Percentiles rank a stretch among this genome's conserved stretches.
Conservation (phyloP, 1,284 basidiomycete species). For the Trichosporon sp. region DNA sequence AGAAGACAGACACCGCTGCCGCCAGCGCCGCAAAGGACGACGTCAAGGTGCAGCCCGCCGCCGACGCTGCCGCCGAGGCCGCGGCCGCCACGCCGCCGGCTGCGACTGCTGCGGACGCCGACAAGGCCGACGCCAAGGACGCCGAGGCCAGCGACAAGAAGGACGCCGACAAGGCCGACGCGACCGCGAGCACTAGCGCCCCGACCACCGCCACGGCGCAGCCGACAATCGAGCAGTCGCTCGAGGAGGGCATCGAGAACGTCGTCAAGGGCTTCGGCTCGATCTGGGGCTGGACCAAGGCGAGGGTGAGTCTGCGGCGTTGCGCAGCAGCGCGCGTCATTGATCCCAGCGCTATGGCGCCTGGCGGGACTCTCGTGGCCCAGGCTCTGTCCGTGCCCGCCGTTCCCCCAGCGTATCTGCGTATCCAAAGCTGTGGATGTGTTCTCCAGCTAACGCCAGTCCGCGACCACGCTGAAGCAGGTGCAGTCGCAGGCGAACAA, state of each 20-base stretch:
- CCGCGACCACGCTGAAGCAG: slow-evolving; percentile 64
- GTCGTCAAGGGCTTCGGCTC: slow-evolving; percentile 70
- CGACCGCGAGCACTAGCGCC: slow-evolving; percentile 5
- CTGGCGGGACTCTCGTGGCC: background rate
- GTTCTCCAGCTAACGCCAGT: slow-evolving; percentile 52
- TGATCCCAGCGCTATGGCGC: background rate
- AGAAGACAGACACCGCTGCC: slow-evolving; percentile 5
- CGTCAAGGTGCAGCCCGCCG: background rate
- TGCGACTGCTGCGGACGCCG: slow-evolving; percentile 2
- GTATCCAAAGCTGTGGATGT: background rate
- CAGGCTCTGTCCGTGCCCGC: background rate
- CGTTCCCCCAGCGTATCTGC: too few relatives aligned
- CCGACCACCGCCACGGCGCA: background rate
- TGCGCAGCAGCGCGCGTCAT: background rate
- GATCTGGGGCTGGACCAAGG: slow-evolving; percentile 83
- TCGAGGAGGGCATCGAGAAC: slow-evolving; percentile 81
- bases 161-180: slow-evolving; percentile 43
- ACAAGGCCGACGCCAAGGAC: background rate
- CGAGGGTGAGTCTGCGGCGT: slow-evolving; percentile 60
- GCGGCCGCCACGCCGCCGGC: background rate
- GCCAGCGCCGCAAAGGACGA: background rate
- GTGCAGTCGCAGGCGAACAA: slow-evolving; percentile 72
- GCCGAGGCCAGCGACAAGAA: slow-evolving; percentile 21
- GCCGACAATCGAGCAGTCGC: slow-evolving; percentile 30
- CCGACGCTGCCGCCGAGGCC: background rate